phyloP scores from a whole-genome alignment of 352 stramenopile genomes.

The Phytophthora pistaciae region DNA sequence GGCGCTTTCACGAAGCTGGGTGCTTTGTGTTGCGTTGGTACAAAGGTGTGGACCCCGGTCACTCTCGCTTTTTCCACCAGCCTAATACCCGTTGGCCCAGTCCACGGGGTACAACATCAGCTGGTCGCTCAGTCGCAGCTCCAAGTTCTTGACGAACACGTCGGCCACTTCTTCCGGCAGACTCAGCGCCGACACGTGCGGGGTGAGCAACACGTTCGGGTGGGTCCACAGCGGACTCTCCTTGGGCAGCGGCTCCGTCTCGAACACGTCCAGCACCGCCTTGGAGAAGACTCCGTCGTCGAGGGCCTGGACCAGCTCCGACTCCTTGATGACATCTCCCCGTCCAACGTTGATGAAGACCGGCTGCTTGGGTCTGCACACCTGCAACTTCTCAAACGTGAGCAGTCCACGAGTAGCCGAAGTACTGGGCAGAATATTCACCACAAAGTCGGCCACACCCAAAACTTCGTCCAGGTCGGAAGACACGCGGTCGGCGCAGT shows the following conservation, averaged over 20 bases:
- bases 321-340: conserved; percentile 84
- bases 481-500: conserved; percentile 53
- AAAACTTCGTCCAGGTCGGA: conserved; percentile 60
- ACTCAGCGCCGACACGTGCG: conserved; percentile 85
- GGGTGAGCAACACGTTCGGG: conserved; percentile 74
- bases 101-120: conserved; percentile 59
- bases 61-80: background rate
- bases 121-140: conserved; percentile 45
- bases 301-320: conserved; percentile 73
- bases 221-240: conserved; percentile 77
- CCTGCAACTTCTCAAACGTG: conserved; percentile 45
- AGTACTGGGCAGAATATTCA: conserved; percentile 90
- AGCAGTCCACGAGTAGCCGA: conserved; percentile 77
- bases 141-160: conserved; percentile 76
- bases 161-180: conserved; percentile 79
- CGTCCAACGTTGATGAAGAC: conserved; percentile 92
- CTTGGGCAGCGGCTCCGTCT: conserved; percentile 52
- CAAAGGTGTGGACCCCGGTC: background rate
- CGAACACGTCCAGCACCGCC: conserved; percentile 73
- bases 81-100: conserved; percentile 66
- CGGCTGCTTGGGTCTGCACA: conserved; percentile 61
- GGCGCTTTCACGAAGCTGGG: too few relatives aligned
- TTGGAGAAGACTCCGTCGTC: conserved; percentile 67
- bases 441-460: conserved; percentile 71
- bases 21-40: too few relatives aligned